Evolutionary conservation across 139 green algal species (phyloP).

Genomic region (Chlamydomonas schloesseri): DNA sequence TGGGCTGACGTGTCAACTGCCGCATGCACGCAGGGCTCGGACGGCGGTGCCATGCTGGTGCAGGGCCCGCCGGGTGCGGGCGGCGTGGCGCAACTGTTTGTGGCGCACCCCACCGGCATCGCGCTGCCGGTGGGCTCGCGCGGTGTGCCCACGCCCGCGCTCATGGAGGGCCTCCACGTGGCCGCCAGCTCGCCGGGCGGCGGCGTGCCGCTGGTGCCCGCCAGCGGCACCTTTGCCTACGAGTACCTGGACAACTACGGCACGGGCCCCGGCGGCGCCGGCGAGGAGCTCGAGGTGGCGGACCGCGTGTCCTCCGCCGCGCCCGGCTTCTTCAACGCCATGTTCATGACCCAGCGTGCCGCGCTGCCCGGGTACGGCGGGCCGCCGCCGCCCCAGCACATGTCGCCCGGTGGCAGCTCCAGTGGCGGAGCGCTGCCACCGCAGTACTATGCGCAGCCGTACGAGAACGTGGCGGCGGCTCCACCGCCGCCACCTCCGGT

Average conservation of each 20-base stretch:
- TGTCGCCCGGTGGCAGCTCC: background rate
- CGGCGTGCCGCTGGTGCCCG: background rate
- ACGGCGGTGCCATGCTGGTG: background rate
- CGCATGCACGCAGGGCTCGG: too few relatives aligned
- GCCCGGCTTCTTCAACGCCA: slow-evolving; percentile 34
- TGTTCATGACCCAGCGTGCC: slow-evolving; percentile 13
- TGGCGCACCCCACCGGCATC: slow-evolving; percentile 40
- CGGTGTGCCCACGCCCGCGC: slow-evolving; percentile 6
- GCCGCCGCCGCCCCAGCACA: background rate
- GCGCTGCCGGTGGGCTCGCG: slow-evolving; percentile 13
- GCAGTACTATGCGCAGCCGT: background rate
- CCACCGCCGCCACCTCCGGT: background rate
- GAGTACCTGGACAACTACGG: slow-evolving; percentile 41
- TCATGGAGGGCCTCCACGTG: slow-evolving; percentile 22
- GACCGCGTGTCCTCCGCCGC: slow-evolving; percentile 5
- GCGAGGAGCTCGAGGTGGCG: slow-evolving; percentile 16
- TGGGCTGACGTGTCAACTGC: too few relatives aligned
- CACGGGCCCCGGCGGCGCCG: too few relatives aligned
- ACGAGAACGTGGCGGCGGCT: background rate
- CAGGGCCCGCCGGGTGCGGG: background rate
- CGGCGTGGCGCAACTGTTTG: slow-evolving; percentile 45
- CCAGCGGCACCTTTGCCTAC: slow-evolving; percentile 8
- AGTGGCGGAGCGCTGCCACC: background rate
- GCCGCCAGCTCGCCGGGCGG: background rate
- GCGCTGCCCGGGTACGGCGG: slow-evolving; percentile 2